Percentiles rank a stretch among this genome's conserved stretches.
Conservation (phyloP, 2,329 filamentous ascomycete genomes). For the Trichoderma oligosporum region DNA sequence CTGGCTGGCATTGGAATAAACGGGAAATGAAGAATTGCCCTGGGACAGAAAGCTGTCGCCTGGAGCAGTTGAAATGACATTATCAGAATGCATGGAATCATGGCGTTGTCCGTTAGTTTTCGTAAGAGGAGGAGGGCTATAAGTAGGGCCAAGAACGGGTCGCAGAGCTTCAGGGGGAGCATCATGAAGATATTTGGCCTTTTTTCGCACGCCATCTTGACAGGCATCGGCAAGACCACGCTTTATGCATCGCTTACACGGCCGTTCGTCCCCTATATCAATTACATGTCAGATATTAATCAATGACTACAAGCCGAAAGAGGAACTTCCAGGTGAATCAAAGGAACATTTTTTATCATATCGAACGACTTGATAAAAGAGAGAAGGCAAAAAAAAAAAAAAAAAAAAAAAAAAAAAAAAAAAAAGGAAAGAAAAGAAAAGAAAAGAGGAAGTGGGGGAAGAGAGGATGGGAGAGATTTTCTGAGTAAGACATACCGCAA, state of each 20-base stretch:
- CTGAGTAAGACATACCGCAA: slow-evolving; percentile 70
- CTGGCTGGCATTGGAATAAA: slow-evolving; percentile 46
- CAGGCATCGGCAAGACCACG: slow-evolving; percentile 86
- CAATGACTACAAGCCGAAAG: no score
- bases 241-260: slow-evolving; percentile 91
- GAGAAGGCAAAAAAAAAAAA: background rate
- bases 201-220: slow-evolving; percentile 95
- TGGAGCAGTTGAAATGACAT: slow-evolving; percentile 37
- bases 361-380: no score
- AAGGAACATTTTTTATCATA: no score
- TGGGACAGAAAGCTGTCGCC: slow-evolving; percentile 48
- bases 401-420: background rate
- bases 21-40: slow-evolving; percentile 46
- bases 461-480: no score
- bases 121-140: slow-evolving; percentile 57
- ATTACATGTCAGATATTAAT: slow-evolving; percentile 1
- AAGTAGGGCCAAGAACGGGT: slow-evolving; percentile 73
- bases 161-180: slow-evolving; percentile 84
- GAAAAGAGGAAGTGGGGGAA: background rate
- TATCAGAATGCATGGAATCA: slow-evolving; percentile 46
- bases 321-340: no score
- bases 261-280: slow-evolving; percentile 79
- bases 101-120: slow-evolving; percentile 47
- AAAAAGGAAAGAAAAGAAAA: background rate
- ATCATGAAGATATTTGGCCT: slow-evolving; percentile 98